Percentiles rank a stretch among this genome's conserved stretches.
Evolutionary conservation across 257 asterid species (phyloP).

Genomic region (Plantago elongata): DNA sequence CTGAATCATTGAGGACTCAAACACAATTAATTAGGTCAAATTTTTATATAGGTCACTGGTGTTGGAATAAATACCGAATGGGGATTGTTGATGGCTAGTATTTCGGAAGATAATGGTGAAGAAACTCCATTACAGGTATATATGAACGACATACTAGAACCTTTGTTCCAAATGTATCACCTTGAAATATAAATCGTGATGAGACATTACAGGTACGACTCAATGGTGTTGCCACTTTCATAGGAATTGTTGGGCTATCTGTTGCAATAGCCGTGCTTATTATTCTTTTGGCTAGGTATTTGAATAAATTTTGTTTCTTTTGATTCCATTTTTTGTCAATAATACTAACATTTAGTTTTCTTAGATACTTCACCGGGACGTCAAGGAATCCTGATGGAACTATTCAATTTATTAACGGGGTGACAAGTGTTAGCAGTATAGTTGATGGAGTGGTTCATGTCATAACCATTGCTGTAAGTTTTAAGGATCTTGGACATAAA

Average conservation of each 20-base stretch:
- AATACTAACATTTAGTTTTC: conserved; percentile 15
- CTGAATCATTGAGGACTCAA: no score
- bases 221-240: conserved; percentile 93
- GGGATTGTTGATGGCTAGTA: conserved; percentile 96
- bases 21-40: no score
- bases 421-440: conserved; percentile 44
- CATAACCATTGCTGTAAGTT: conserved; percentile 82
- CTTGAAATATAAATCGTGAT: conserved; percentile 13
- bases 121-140: conserved; percentile 96
- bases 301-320: conserved; percentile 11
- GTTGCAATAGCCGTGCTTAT: conserved; percentile 75
- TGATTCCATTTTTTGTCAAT: conserved; percentile 15
- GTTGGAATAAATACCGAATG: conserved; percentile 96
- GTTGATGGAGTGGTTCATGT: conserved; percentile 71
- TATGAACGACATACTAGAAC: background rate
- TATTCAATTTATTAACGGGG: conserved; percentile 65
- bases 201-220: conserved; percentile 67
- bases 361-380: conserved; percentile 81
- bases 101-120: conserved; percentile 96
- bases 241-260: conserved; percentile 84
- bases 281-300: conserved; percentile 71
- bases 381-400: conserved; percentile 68
- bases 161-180: background rate
- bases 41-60: conserved; percentile 79
- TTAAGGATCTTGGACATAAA: conserved; percentile 20